Evolutionary conservation across 2,329 filamentous ascomycete species (phyloP), one percentile per base, ranked within the genome.

Genomic region (Fusarium albidum): DNA sequence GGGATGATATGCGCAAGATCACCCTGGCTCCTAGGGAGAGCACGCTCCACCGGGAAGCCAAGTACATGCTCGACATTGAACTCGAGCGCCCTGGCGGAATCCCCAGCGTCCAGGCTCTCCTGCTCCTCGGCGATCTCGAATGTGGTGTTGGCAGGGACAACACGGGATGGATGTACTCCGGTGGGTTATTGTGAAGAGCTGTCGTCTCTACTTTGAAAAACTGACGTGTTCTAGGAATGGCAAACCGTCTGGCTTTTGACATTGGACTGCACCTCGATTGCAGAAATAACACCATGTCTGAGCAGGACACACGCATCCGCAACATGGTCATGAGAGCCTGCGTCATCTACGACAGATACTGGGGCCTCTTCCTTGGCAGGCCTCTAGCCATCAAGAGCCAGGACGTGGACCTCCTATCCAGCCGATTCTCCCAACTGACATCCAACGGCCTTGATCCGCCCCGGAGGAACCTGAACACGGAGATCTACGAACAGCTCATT

Each of bases 151-250:
- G 81, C 4, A 70, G 81, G 43, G 81, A 83, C 47, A 80, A 81
- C 46, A 72, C 79, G 1, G 81, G 80, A 3, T 83, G 81, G 81
- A 78, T 83, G 71, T 82, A 82, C 65, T 75, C 77, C 6, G 80
- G 79, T 71, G 66, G 73, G 72, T 33, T n/a, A 18, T 18, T n/a
- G 17, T 17, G 8, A 7, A 12, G 4, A 11, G 13, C 13, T 6
- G 13, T 5, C 21, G 26, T 27, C 32, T 33, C 18, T 8, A 28
- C 26, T 25, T 15, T 5, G 29, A 26, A 9, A n/a, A 18, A 9
- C 17, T 55, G 13, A 51, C 14, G 5, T 6, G 13, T 33, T 35
- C 11, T 26, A 73, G 73, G 73, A 13, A 78, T 78, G 70, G 75
- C 76, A 15, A 77, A 74, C 57, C 73, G 78, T 4, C 70, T 80